Percentiles rank a stretch among this genome's conserved stretches.
phyloP scores from a whole-genome alignment of 768 basidiomycete genomes.

The Clitopilus hobsonii region DNA sequence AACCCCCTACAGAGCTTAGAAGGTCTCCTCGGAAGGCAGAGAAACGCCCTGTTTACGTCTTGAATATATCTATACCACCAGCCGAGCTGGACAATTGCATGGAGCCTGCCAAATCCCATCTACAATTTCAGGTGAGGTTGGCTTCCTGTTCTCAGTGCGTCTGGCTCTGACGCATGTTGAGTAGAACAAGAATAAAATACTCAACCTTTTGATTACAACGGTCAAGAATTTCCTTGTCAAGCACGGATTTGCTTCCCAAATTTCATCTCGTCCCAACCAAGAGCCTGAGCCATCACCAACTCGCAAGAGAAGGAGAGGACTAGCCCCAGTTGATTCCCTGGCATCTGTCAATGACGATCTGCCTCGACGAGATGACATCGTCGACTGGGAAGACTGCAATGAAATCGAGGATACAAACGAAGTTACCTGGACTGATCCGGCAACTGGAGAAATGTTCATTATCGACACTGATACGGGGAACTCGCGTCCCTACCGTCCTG shows the following conservation, averaged over 20 bases:
- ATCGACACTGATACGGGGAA: slow-evolving; percentile 69
- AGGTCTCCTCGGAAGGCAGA: slow-evolving; percentile 76
- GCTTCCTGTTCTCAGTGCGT: slow-evolving; percentile 1
- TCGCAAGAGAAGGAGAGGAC: too few species aligned
- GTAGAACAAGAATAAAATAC: slow-evolving; percentile 58
- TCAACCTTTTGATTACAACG: slow-evolving; percentile 48
- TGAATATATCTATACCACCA: slow-evolving; percentile 68
- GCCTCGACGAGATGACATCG: slow-evolving; percentile 42
- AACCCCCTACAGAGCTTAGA: slow-evolving; percentile 29
- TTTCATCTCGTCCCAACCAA: too few species aligned
- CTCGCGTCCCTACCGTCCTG: slow-evolving; percentile 37
- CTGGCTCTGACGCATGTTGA: slow-evolving; percentile 4
- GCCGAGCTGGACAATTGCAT: slow-evolving; percentile 70
- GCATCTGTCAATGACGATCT: background rate
- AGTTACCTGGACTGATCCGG: slow-evolving; percentile 60
- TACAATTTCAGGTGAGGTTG: slow-evolving; percentile 61
- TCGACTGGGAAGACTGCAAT: background rate
- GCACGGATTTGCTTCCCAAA: background rate
- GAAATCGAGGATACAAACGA: slow-evolving; percentile 25
- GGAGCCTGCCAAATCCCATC: slow-evolving; percentile 68
- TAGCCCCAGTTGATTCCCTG: too few species aligned
- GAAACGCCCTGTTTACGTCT: slow-evolving; percentile 77
- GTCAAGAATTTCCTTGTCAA: slow-evolving; percentile 14
- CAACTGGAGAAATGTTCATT: slow-evolving; percentile 51
- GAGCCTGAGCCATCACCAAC: too few species aligned